Evolutionary conservation across 1,139 yeast genomes (phyloP), one percentile per base, ranked within the genome.

Genomic region (Candida labiduridarum): DNA sequence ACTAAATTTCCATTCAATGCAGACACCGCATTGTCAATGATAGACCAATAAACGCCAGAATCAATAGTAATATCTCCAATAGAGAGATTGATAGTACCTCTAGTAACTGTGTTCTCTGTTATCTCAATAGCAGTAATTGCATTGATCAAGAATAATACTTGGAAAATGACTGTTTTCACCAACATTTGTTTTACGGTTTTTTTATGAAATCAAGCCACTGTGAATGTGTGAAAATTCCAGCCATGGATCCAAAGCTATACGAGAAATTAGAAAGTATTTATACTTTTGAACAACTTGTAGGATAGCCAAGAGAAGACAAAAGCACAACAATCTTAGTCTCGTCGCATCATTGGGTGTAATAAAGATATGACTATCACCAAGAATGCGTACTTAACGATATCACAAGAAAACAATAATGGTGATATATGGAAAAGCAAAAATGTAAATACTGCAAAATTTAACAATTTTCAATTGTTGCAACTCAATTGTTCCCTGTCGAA

Each of bases 41-140:
- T 65, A 25, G 76, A 69, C 68, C 69, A 71, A 53, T 62, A 68
- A 15, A 61, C 71, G 45, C 67, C 69, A 10, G 61, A 59, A n/a
- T 60, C 56, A 46, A 72, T 59, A 8, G 55, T 56, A n/a, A 67
- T 58, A 50, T 61, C 67, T 15, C 68, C 71, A 46, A 65, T 56
- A 30, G 44, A 40, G 12, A 52, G 41, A 35, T 56, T 51, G 38
- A 64, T 46, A 16, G 65, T 52, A 29, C 68, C 69, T 27, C 55
- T 51, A 10, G 45, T 47, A 14, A 62, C 31, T 16, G 34, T 47
- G 40, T 53, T 44, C n/a, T 36, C 11, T 11, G 48, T 35, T 10
- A 52, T 47, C 14, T 45, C 47, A 35, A 46, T 16, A 18, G 47
- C 51, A 45, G 25, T 27, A 18, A 44, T 25, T 27, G 35, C 35